Conservation (phyloP, 352 stramenopile species). For the Globisporangium mamillatum region DNA sequence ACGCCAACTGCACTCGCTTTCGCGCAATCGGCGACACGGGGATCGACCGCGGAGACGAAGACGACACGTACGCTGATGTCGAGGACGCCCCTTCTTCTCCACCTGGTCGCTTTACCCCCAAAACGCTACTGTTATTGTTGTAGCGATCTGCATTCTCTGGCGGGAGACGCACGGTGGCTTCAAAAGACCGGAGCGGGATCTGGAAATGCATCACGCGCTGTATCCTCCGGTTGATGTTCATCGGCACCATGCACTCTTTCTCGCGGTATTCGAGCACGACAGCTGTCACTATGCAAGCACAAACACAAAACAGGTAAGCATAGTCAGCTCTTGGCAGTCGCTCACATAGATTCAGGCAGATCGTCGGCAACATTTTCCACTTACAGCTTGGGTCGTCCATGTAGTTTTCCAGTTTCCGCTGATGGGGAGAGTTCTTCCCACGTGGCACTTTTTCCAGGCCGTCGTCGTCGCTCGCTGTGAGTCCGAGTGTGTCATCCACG, state of each 20-base stretch:
- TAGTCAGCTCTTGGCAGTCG: slow-evolving; percentile 1
- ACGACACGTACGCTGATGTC: slow-evolving; percentile 26
- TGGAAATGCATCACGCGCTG: slow-evolving; percentile 88
- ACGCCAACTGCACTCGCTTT: slow-evolving; percentile 70
- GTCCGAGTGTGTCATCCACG: slow-evolving; percentile 59
- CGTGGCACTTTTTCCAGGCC: slow-evolving; percentile 31
- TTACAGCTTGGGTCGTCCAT: slow-evolving; percentile 63
- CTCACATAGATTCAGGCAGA: background rate
- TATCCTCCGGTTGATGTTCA: slow-evolving; percentile 84
- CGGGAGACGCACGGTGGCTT: slow-evolving; percentile 76
- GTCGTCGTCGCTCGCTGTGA: slow-evolving; percentile 29
- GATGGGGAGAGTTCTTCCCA: slow-evolving; percentile 14
- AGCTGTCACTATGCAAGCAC: slow-evolving; percentile 49
- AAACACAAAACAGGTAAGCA: slow-evolving; percentile 6
- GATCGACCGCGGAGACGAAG: slow-evolving; percentile 77
- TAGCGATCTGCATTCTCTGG: slow-evolving; percentile 30
- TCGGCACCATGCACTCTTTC: slow-evolving; percentile 79
- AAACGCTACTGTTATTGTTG: slow-evolving; percentile 16
- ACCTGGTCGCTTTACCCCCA: background rate
- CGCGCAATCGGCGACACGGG: slow-evolving; percentile 70
- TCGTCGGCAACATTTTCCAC: slow-evolving; percentile 14
- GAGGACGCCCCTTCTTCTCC: background rate
- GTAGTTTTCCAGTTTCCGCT: slow-evolving; percentile 44
- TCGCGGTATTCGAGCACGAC: slow-evolving; percentile 86
- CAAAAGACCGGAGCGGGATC: slow-evolving; percentile 81